Percentiles rank a stretch among this genome's conserved stretches.
Evolutionary conservation across 2,329 filamentous ascomycete genomes (phyloP).

Genomic region (Phialocephala sp.): DNA sequence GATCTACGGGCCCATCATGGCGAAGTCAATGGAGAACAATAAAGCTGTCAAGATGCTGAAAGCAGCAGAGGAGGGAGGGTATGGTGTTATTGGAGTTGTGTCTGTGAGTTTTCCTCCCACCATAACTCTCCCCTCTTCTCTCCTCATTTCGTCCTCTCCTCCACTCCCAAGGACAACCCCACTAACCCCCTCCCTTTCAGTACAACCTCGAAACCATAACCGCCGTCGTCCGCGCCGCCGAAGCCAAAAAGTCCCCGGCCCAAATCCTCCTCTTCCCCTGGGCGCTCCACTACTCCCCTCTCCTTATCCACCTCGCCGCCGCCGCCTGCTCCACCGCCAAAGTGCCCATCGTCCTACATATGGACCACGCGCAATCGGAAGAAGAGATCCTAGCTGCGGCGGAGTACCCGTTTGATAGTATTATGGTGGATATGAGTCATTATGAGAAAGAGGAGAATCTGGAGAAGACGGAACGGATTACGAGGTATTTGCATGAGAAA

Average conservation of each 20-base stretch:
- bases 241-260: conserved; percentile 67
- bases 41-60: conserved; percentile 48
- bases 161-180: neutral
- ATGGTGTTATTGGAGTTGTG: conserved; percentile 59
- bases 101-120: conserved; percentile 41
- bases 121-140: neutral
- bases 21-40: conserved; percentile 36
- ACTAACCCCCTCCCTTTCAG: conserved; percentile 15
- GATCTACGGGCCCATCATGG: conserved; percentile 16
- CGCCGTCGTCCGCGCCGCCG: conserved; percentile 70
- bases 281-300: conserved; percentile 66
- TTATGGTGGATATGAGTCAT: conserved; percentile 81
- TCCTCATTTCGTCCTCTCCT: neutral
- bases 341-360: conserved; percentile 66
- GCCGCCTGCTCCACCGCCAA: conserved; percentile 58
- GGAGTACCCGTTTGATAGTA: conserved; percentile 67
- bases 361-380: conserved; percentile 70
- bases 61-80: conserved; percentile 57
- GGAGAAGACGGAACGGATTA: conserved; percentile 65
- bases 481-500: conserved; percentile 65
- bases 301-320: conserved; percentile 59
- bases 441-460: conserved; percentile 75
- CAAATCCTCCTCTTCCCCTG: conserved; percentile 77
- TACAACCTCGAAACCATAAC: conserved; percentile 77
- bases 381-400: conserved; percentile 63